These are phyloP conservation scores for Centella asiatica DNA, from an alignment of 129 eudicot species.

Conservation along the genomic window DNA sequence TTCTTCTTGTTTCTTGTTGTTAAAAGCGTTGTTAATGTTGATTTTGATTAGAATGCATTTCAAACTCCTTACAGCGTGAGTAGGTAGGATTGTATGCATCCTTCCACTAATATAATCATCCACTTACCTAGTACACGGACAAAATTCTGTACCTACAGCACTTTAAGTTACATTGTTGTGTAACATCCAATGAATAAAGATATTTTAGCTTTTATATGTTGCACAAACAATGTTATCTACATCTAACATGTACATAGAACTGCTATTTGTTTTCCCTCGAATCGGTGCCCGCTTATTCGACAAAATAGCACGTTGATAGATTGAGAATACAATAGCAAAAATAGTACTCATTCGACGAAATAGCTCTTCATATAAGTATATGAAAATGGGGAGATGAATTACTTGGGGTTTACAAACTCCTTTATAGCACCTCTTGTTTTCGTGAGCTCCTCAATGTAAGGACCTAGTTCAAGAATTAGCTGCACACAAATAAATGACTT, in stretches of 20 bases:
- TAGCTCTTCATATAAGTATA: slow-evolving; percentile 8
- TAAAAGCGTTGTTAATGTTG: too few relatives aligned
- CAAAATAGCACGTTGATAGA: neutral
- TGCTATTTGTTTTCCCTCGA: neutral
- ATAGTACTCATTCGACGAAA: too few relatives aligned
- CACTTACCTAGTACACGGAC: neutral
- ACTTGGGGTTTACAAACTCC: slow-evolving; percentile 98
- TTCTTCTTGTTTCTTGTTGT: too few relatives aligned
- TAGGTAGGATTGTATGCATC: too few relatives aligned
- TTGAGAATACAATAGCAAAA: too few relatives aligned
- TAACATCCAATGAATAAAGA: neutral
- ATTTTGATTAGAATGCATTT: too few relatives aligned
- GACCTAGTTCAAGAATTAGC: slow-evolving; percentile 81
- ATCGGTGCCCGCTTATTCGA: neutral
- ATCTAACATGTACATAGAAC: neutral
- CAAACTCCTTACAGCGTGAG: too few relatives aligned
- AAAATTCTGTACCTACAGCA: neutral
- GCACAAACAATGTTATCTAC: neutral
- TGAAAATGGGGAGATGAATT: slow-evolving; percentile 15
- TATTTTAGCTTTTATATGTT: neutral
- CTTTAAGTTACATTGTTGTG: neutral
- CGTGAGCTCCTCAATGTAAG: slow-evolving; percentile 80
- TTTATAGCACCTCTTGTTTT: slow-evolving; percentile 86
- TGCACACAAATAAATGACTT: slow-evolving; percentile 16
- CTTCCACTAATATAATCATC: too few relatives aligned